phyloP scores from a whole-genome alignment of 768 basidiomycete genomes.

The Russula abietina region DNA sequence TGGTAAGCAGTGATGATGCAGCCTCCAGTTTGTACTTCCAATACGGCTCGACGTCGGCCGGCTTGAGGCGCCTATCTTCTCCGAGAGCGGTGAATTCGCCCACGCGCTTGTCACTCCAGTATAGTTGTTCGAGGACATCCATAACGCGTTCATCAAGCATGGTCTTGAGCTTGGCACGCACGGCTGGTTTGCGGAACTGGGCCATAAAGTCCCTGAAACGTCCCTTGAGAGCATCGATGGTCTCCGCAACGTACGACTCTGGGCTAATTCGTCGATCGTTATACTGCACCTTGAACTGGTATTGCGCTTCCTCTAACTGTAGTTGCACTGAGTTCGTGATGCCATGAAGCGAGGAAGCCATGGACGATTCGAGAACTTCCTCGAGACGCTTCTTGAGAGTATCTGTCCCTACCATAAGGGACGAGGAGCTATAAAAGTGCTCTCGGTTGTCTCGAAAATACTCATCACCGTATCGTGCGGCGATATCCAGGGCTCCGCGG shows the following conservation, averaged over 20 bases:
- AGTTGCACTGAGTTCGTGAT: slow-evolving; percentile 97
- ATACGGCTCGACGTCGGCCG: slow-evolving; percentile 77
- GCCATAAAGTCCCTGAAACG: slow-evolving; percentile 81
- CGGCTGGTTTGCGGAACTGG: slow-evolving; percentile 83
- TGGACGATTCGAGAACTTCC: slow-evolving; percentile 96
- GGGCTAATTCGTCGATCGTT: slow-evolving; percentile 93
- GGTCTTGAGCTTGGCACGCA: slow-evolving; percentile 80
- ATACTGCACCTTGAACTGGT: slow-evolving; percentile 99
- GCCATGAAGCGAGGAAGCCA: slow-evolving; percentile 92
- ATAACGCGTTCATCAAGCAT: slow-evolving; percentile 97
- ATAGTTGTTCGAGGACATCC: slow-evolving; percentile 94
- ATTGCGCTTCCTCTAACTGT: slow-evolving; percentile 93
- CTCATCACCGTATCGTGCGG: slow-evolving; percentile 55
- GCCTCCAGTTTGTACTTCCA: slow-evolving; percentile 98
- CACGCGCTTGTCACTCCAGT: slow-evolving; percentile 90
- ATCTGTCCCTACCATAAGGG: slow-evolving; percentile 85
- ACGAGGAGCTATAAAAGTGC: slow-evolving; percentile 52
- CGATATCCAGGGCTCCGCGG: slow-evolving; percentile 42
- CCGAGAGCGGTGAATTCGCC: slow-evolving; percentile 67
- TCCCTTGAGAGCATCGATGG: slow-evolving; percentile 86
- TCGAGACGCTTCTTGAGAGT: slow-evolving; percentile 86
- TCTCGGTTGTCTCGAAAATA: slow-evolving; percentile 63
- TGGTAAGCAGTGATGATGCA: slow-evolving; percentile 87
- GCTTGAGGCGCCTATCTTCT: slow-evolving; percentile 60
- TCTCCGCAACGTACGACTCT: slow-evolving; percentile 97